Evolutionary conservation across 495 filamentous ascomycete genomes (phyloP), one percentile per base, ranked within the genome.

Genomic region (Neurospora sp.): DNA sequence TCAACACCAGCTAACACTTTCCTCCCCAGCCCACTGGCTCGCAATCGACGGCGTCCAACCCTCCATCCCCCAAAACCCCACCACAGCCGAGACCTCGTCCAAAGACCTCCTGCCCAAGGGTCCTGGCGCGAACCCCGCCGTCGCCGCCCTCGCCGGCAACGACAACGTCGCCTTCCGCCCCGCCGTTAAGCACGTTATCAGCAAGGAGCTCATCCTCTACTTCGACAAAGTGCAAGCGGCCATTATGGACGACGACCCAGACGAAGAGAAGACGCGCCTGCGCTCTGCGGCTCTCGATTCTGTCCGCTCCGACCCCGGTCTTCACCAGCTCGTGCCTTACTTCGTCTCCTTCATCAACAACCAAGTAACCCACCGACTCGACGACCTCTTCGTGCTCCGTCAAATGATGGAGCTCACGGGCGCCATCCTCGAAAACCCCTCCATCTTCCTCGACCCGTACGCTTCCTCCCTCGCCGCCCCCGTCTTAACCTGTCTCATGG

Each of bases 31-130:
- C 59, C 96, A 99, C 80, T 98, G 94, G 94, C 88, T 98, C 44
- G 94, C 95, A 42, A 90, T 98, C 39, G 96, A 98, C 84, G 96
- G 96, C 70, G 94, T 97, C 7, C 94, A 98, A 77, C 96, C 96
- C 12, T 93, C 93, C 1, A 97, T 97, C 78, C 93, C 94, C 10
- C 94, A 98, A 79, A 99, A 99, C 79, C 96, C 96, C 14, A 93
- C 94, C 1, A 88, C 92, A 14, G 88, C 89, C 73, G 94, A 98
- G 80, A 84, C 86, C 6, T 89, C 93, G 12, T 90, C 90, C 72
- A 90, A 92, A 69, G 94, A 98, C 76, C 85, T 97, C 18, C 86
- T 95, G 59, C 91, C 95, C 3, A 98, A 97, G 82, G 95, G 94
- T 14, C 91, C 92, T 6, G 92, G 92, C 74, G 91, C 93, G 12